Conservation (phyloP, 345 rosid species). For the Firmiana major region DNA sequence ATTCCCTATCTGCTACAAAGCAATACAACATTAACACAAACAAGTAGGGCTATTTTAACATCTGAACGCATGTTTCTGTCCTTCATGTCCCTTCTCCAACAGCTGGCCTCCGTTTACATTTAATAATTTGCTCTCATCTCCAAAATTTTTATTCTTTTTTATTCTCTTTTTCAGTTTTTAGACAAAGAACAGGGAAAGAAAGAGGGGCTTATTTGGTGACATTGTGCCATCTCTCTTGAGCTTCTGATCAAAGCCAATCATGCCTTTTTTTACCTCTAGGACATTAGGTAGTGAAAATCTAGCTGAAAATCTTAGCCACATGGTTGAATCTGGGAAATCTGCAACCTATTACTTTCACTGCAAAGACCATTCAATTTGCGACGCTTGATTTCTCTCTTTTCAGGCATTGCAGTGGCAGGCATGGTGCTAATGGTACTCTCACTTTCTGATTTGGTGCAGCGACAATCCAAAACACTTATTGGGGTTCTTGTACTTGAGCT, state of each 20-base stretch:
- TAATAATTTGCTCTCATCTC: background rate
- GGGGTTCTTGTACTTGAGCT: conserved; percentile 49
- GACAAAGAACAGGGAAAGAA: background rate
- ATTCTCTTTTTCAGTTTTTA: background rate
- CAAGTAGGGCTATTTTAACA: conserved; percentile 3
- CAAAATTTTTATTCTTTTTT: conserved; percentile 1
- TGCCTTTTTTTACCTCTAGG: background rate
- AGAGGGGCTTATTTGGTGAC: conserved; percentile 7
- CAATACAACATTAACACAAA: conserved; percentile 13
- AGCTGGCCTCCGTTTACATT: background rate
- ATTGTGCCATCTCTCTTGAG: background rate
- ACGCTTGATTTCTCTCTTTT: conserved; percentile 29
- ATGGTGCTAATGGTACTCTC: conserved; percentile 21
- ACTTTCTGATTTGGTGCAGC: conserved; percentile 32
- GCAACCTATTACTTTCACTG: conserved; percentile 20
- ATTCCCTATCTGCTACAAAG: conserved; percentile 9
- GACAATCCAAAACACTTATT: conserved; percentile 39
- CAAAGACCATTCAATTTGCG: conserved; percentile 19
- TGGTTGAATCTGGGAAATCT: conserved; percentile 29
- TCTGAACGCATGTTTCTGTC: conserved; percentile 20
- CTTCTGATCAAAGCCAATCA: background rate
- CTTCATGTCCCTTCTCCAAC: conserved; percentile 4
- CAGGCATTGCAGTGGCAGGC: conserved; percentile 3
- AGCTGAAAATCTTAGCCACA: conserved; percentile 12
- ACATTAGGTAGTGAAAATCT: background rate